A percentile compares a stretch with the other conserved stretches of the same genome.
Evolutionary conservation across 352 stramenopile genomes (phyloP).

Genomic region (Phytophthora hibernalis): DNA sequence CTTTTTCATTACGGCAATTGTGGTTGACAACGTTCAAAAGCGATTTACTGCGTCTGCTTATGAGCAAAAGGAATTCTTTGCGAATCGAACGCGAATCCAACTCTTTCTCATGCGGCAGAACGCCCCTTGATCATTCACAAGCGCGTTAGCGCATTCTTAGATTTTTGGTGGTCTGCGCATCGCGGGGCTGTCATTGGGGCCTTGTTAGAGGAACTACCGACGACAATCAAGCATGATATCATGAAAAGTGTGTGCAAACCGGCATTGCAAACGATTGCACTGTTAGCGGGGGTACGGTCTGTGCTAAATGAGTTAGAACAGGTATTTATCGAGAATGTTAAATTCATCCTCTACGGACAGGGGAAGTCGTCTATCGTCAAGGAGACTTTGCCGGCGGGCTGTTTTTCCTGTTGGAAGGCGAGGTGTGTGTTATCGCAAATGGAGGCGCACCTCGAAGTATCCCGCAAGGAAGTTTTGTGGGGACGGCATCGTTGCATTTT

Average conservation of each 20-base stretch:
- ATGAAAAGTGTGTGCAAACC: constrained; percentile 68
- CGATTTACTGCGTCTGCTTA: constrained; percentile 74
- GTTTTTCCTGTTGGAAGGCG: constrained; percentile 67
- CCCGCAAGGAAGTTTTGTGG: constrained; percentile 62
- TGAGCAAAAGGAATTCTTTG: constrained; percentile 81
- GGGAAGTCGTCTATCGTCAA: constrained; percentile 70
- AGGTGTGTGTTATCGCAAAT: constrained; percentile 57
- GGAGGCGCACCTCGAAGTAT: constrained; percentile 45
- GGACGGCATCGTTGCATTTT: constrained; percentile 48
- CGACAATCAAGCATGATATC: constrained; percentile 67
- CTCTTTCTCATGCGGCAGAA: constrained; percentile 76
- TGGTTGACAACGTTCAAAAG: constrained; percentile 83
- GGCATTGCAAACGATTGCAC: constrained; percentile 57
- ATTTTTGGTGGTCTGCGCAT: constrained; percentile 82
- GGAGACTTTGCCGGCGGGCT: constrained; percentile 61
- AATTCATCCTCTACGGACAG: constrained; percentile 76
- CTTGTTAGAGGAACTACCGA: constrained; percentile 63
- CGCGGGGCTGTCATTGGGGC: constrained; percentile 67
- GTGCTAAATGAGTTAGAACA: constrained; percentile 58
- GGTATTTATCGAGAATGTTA: constrained; percentile 68
- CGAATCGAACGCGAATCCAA: constrained; percentile 62
- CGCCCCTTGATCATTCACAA: constrained; percentile 64
- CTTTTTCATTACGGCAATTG: constrained; percentile 77
- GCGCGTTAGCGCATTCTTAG: constrained; percentile 70
- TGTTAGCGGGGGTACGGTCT: constrained; percentile 52